Evolutionary conservation across 1,284 basidiomycete genomes (phyloP), one percentile per base, ranked within the genome.

Genomic region (Ceratobasidium sp.): DNA sequence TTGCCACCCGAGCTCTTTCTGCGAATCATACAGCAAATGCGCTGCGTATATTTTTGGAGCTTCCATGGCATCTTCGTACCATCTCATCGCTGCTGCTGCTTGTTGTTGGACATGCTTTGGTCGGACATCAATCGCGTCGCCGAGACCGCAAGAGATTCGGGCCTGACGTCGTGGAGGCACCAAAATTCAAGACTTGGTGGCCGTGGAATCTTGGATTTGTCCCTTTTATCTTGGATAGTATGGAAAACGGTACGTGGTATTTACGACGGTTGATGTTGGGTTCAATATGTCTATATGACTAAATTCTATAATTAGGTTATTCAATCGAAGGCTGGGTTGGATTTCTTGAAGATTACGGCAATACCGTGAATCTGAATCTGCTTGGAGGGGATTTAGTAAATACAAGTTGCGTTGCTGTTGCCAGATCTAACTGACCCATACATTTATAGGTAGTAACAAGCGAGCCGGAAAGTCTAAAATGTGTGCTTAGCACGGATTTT

Each of bases 401-500:
- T 7, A 7, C 20, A 11, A 17, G 42, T 20, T 8, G 17, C 11
- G 10, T 26, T 56, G 47, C 2, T 56, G 31, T 31, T 47, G 26
- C 15, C 35, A 31, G 37, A 13, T 7, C 7, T 15, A 8, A 1
- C 28, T 42, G 17, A 17, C 23, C 13, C 15, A 42, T 6, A 26
- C 37, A 49, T 11, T 23, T 31, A n/a, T 60, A 83, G 82, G 75
- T 84, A 54, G 78, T 82, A 45, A 84, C 83, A 0, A 60, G 69
- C 0, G 83, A 83, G 49, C 83, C 83, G 0, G 82, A 83, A 11
- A 79, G 82, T 63, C 80, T 83, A 76, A 83, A 83, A 78, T 81
- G 37, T 10, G 13, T 74, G 1, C 49, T 74, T 17, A 60, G 76
- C 6, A 77, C 77, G 5, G 69, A 79, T 20, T 79, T 81, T 61